Conservation (phyloP, 768 basidiomycete genomes). For the Arthromyces matolae region DNA sequence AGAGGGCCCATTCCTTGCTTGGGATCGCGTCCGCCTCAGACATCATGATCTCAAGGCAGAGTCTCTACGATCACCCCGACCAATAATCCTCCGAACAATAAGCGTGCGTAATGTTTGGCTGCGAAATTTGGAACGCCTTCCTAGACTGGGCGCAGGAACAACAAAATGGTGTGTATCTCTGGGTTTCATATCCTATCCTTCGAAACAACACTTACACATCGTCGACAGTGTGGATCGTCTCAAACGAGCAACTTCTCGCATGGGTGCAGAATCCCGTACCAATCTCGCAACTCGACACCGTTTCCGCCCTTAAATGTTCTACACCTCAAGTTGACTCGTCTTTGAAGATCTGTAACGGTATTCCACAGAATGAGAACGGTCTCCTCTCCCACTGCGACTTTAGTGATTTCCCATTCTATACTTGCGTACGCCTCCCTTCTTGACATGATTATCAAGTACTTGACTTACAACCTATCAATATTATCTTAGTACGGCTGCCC, state of each 20-base stretch:
- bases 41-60: too few species aligned
- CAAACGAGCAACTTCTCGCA: slow-evolving; percentile 63
- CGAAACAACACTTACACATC: background rate
- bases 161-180: slow-evolving; percentile 45
- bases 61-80: too few species aligned
- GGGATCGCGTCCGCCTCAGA: too few species aligned
- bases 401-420: slow-evolving; percentile 74
- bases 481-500: slow-evolving; percentile 74
- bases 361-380: slow-evolving; percentile 63
- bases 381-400: slow-evolving; percentile 61
- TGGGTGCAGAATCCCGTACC: slow-evolving; percentile 74
- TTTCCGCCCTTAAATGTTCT: slow-evolving; percentile 59
- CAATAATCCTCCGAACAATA: too few species aligned
- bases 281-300: slow-evolving; percentile 49
- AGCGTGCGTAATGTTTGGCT: too few species aligned
- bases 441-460: background rate
- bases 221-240: slow-evolving; percentile 65
- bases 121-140: too few species aligned
- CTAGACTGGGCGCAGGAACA: slow-evolving; percentile 79
- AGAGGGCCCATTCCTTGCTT: too few species aligned
- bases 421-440: slow-evolving; percentile 54
- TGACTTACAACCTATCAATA: background rate
- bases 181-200: background rate
- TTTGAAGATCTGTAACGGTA: slow-evolving; percentile 71
- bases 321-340: slow-evolving; percentile 54